Evolutionary conservation across 164 flowering plant genomes (phyloP), one percentile per base, ranked within the genome.

Genomic region (Berberis thunbergii): DNA sequence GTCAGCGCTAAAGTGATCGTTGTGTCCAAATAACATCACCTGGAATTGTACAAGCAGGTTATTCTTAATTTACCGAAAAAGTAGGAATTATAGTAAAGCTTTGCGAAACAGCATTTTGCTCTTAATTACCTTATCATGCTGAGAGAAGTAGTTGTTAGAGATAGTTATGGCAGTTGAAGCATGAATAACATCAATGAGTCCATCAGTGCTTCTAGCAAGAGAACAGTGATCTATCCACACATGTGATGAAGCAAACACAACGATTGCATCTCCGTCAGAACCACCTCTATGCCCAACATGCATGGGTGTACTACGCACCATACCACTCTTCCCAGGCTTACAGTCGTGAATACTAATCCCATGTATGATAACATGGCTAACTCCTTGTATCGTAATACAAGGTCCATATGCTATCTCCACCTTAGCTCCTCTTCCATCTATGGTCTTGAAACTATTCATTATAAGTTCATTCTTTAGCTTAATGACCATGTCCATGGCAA

Each of bases 21-120:
- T 58, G 68, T 88, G 91, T 49, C 91, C 95, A 0, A 86, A 69
- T 69, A 88, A 54, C 89, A 86, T 88, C 72, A 85, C 97, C 94
- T 91, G 74, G 4, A 69, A 60, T 67, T 26, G 26, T 26, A 26
- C 26, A 26, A 26, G 26, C 26, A 26, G 26, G 26, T 26, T 26
- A 26, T 26, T 26, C 26, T 26, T 26, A 0, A 26, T 26, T 26
- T 26, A 26, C 26, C 26, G 26, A 26, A 26, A 26, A 26, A 26
- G 26, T 26, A 26, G 26, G 26, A 26, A 26, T 26, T 26, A 26
- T 26, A 26, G 26, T 26, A 26, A 26, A 26, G 26, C 26, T 26
- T 26, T 26, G 26, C 26, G 0, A 26, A 26, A 26, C 26, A 26
- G 26, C 26, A 26, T 26, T 26, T 26, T 26, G 49, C 7, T 46